A percentile compares a stretch with the other conserved stretches of the same genome.
Evolutionary conservation across 2,329 filamentous ascomycete species (phyloP).

Genomic region (Fusarium mundagurra): DNA sequence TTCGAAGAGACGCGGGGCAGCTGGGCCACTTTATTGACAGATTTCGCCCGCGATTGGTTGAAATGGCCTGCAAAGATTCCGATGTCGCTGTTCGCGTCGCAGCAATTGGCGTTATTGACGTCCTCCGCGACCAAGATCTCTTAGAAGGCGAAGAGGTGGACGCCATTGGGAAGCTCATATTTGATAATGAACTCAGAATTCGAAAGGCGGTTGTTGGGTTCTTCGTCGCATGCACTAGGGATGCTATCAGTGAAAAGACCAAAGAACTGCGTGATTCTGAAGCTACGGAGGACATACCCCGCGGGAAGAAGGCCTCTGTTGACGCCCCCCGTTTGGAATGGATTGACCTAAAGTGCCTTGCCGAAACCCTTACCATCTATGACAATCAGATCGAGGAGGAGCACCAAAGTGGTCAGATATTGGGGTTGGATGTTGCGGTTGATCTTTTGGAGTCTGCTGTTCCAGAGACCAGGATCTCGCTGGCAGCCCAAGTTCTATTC

Average conservation of each 20-base stretch:
- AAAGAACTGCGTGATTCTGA: conserved; percentile 88
- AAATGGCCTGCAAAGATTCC: conserved; percentile 89
- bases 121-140: conserved; percentile 83
- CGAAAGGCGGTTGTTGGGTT: conserved; percentile 91
- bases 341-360: conserved; percentile 91
- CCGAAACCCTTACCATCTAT: conserved; percentile 83
- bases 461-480: conserved; percentile 82
- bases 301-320: conserved; percentile 77
- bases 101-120: conserved; percentile 83
- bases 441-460: conserved; percentile 70
- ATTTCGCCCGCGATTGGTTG: conserved; percentile 86
- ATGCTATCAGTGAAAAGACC: conserved; percentile 79
- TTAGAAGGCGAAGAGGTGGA: conserved; percentile 94
- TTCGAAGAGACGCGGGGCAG: conserved; percentile 82
- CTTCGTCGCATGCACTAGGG: conserved; percentile 87
- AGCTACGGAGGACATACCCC: conserved; percentile 75
- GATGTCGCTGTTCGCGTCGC: conserved; percentile 83
- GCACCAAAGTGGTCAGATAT: conserved; percentile 58
- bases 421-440: conserved; percentile 60
- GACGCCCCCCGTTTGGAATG: conserved; percentile 82
- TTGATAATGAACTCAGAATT: conserved; percentile 84
- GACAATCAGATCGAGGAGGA: conserved; percentile 74
- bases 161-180: conserved; percentile 84
- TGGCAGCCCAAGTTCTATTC: conserved; percentile 87
- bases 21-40: conserved; percentile 93